Evolutionary conservation across 2,329 filamentous ascomycete species (phyloP).

Genomic region (Scytalidium sp.): DNA sequence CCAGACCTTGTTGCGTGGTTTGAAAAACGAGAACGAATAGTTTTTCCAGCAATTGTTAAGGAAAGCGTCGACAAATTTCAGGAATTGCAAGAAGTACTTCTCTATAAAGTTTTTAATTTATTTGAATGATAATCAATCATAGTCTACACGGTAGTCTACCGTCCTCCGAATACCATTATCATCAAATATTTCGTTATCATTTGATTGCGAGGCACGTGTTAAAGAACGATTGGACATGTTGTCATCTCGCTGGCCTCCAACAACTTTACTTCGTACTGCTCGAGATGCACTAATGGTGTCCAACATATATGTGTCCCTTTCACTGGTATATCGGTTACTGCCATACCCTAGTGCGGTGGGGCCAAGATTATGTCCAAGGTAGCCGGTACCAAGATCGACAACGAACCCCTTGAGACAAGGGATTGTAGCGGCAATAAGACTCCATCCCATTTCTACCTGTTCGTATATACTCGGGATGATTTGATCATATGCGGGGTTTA

Average conservation of each 20-base stretch:
- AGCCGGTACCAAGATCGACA: constrained; percentile 29
- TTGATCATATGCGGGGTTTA: neutral
- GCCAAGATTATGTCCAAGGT: constrained; percentile 7
- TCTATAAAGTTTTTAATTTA: too few species aligned
- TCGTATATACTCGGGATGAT: neutral
- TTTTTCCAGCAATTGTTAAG: too few species aligned
- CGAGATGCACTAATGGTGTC: neutral
- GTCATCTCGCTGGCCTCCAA: too few species aligned
- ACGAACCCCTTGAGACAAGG: constrained; percentile 44
- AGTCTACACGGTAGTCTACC: neutral
- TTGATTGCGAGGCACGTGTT: neutral
- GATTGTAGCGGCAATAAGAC: constrained; percentile 38
- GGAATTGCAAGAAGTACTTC: too few species aligned
- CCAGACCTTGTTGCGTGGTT: too few species aligned
- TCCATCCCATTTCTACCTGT: constrained; percentile 33
- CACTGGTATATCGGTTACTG: neutral
- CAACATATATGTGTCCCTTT: neutral
- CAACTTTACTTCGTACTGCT: neutral
- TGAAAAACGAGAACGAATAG: too few species aligned
- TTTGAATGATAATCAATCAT: too few species aligned
- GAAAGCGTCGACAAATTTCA: too few species aligned
- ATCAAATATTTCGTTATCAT: neutral
- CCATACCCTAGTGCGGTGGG: neutral
- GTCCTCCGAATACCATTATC: neutral
- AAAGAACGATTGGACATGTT: neutral